phyloP scores from a whole-genome alignment of 1,284 basidiomycete species.

The Leccinum pallidistipes region DNA sequence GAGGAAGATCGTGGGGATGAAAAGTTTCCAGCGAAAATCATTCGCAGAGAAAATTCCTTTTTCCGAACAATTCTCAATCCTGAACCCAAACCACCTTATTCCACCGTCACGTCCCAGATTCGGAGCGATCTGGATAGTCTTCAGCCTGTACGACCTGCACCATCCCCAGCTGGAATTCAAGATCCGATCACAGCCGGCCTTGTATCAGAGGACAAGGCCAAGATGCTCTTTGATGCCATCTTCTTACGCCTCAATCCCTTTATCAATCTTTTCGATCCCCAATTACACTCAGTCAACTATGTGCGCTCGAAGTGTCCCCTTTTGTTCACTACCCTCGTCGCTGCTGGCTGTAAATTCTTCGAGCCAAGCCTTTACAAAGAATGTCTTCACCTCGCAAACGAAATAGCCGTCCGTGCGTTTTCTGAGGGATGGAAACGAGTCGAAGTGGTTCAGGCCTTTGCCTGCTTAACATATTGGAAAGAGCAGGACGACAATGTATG shows the following conservation, averaged over 20 bases:
- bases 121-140: conserved; percentile 31
- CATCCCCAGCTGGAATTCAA: conserved; percentile 41
- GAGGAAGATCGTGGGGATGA: conserved; percentile 61
- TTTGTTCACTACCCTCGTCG: conserved; percentile 78
- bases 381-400: conserved; percentile 68
- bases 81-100: conserved; percentile 49
- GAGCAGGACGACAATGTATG: conserved; percentile 76
- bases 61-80: conserved; percentile 81
- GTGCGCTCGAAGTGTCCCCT: conserved; percentile 75
- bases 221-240: conserved; percentile 69
- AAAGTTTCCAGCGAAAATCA: conserved; percentile 70
- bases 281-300: conserved; percentile 70
- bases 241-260: conserved; percentile 82
- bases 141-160: conserved; percentile 38
- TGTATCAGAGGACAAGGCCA: conserved; percentile 64
- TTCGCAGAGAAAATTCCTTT: conserved; percentile 70
- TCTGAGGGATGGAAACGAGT: conserved; percentile 73
- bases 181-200: conserved; percentile 72
- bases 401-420: conserved; percentile 74
- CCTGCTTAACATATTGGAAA: conserved; percentile 85
- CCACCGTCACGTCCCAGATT: conserved; percentile 20
- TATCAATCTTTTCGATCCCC: conserved; percentile 81
- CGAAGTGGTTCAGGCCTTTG: conserved; percentile 82
- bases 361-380: conserved; percentile 64
- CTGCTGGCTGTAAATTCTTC: conserved; percentile 86